phyloP scores from a whole-genome alignment of 1,284 basidiomycete genomes.

The Sutorius eximius region DNA sequence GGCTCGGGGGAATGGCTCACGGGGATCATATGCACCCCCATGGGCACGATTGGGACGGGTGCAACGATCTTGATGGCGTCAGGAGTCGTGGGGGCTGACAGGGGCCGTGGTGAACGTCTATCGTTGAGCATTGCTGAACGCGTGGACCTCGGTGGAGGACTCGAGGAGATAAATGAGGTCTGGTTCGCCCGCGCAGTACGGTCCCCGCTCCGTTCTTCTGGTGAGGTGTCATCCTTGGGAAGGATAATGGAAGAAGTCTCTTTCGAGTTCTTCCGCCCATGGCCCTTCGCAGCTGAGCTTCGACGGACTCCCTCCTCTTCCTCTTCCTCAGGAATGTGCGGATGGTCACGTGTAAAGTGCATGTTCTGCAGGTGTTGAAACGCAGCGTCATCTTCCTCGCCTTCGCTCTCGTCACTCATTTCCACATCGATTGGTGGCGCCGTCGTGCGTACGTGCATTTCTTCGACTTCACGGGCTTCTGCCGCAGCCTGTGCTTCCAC shows the following conservation, averaged over 20 bases:
- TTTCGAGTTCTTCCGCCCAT: slow-evolving; percentile 16
- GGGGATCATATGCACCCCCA: slow-evolving; percentile 18
- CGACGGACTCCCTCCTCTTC: slow-evolving; percentile 44
- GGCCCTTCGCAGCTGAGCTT: slow-evolving; percentile 16
- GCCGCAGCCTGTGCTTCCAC: slow-evolving; percentile 56
- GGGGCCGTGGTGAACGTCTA: slow-evolving; percentile 20
- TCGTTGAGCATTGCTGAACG: slow-evolving; percentile 20
- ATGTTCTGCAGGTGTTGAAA: slow-evolving; percentile 37
- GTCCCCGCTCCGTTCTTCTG: slow-evolving; percentile 37
- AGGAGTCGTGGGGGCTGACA: slow-evolving; percentile 20
- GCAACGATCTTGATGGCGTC: slow-evolving; percentile 18
- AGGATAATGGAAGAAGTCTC: slow-evolving; percentile 20
- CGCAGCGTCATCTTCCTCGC: slow-evolving; percentile 54
- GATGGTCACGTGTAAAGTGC: slow-evolving; percentile 46
- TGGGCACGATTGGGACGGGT: slow-evolving; percentile 26
- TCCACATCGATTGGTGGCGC: slow-evolving; percentile 75
- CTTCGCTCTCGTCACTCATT: slow-evolving; percentile 79
- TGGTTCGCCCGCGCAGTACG: slow-evolving; percentile 47
- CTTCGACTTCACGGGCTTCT: slow-evolving; percentile 36
- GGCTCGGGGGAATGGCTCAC: slow-evolving; percentile 18
- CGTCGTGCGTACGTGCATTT: slow-evolving; percentile 40
- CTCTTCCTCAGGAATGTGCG: slow-evolving; percentile 68
- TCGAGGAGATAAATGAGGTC: slow-evolving; percentile 39
- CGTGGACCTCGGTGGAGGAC: slow-evolving; percentile 25
- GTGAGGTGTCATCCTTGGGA: slow-evolving; percentile 31